Percentiles rank a stretch among this genome's conserved stretches.
phyloP scores from a whole-genome alignment of 2,329 filamentous ascomycete genomes.

The Penicillium sp. region DNA sequence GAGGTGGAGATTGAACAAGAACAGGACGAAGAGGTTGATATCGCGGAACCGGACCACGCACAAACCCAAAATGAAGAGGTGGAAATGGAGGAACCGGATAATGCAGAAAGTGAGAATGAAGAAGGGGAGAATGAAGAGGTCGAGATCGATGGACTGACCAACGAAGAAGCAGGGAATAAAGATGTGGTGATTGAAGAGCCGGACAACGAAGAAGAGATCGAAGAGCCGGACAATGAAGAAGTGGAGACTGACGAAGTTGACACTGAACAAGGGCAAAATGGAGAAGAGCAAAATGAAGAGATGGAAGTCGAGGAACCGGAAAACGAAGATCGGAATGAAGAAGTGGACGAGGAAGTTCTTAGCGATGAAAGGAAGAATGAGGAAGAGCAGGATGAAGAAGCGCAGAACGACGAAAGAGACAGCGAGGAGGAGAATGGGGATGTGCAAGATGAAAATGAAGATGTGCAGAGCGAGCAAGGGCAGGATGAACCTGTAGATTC shows the following conservation, averaged over 20 bases:
- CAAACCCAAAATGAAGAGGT: too few species aligned
- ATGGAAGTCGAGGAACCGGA: background rate
- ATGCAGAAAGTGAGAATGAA: background rate
- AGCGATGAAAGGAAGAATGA: background rate
- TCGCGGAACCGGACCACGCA: background rate
- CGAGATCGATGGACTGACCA: too few species aligned
- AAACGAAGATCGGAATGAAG: background rate
- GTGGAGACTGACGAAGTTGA: background rate
- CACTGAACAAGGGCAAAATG: background rate
- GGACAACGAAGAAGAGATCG: too few species aligned
- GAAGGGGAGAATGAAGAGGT: background rate
- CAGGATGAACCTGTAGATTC: background rate
- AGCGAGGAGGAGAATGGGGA: too few species aligned
- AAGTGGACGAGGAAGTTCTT: background rate
- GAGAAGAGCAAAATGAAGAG: background rate
- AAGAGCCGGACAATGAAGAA: background rate
- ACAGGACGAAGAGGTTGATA: background rate
- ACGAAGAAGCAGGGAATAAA: background rate
- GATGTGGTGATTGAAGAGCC: background rate
- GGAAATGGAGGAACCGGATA: too few species aligned
- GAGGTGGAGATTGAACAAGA: background rate
- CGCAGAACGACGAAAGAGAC: too few species aligned
- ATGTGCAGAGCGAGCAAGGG: background rate
- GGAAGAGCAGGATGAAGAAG: too few species aligned
- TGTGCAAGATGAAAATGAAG: background rate